These are phyloP conservation scores for Aspergillus sclerotiicarbonarius DNA, from an alignment of 495 filamentous ascomycete genomes.

Conservation along the genomic window DNA sequence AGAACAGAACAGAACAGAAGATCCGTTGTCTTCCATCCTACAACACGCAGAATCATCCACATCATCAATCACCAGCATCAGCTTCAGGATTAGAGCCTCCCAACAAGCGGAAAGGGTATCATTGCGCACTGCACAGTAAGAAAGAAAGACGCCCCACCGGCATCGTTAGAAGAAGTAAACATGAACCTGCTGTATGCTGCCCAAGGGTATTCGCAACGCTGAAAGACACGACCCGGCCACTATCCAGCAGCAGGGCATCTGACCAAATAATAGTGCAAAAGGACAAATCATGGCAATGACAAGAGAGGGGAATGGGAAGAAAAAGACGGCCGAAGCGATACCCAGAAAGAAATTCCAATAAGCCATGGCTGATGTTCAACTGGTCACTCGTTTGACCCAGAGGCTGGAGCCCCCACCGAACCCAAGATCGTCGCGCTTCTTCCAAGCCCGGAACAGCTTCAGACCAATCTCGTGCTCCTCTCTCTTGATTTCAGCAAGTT, in stretches of 20 bases:
- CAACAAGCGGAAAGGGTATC: constrained; percentile 20
- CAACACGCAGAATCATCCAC: not conserved
- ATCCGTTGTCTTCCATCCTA: not conserved
- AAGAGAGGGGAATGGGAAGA: constrained; percentile 6
- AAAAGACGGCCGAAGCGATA: not conserved
- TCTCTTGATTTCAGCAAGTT: constrained; percentile 74
- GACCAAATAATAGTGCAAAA: not conserved
- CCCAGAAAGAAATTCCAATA: not conserved
- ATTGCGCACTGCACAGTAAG: constrained; percentile 11
- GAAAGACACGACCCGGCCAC: constrained; percentile 2
- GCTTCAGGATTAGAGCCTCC: not conserved
- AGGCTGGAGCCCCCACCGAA: constrained; percentile 67
- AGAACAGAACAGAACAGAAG: not conserved
- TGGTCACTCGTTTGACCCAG: constrained; percentile 76
- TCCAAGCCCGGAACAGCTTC: constrained; percentile 77
- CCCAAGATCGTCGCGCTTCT: constrained; percentile 70
- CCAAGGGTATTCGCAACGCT: constrained; percentile 6
- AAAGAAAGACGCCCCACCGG: not conserved
- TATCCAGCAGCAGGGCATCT: not conserved
- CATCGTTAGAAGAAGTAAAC: constrained; percentile 6
- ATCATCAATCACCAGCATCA: not conserved
- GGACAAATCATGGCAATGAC: not conserved
- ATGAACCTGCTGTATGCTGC: constrained; percentile 1
- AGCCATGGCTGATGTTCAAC: constrained; percentile 23
- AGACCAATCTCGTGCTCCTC: constrained; percentile 86